Evolutionary conservation across 805 yeast genomes (phyloP), one percentile per base, ranked within the genome.

Genomic region (Helenozyma rhizophorensis): DNA sequence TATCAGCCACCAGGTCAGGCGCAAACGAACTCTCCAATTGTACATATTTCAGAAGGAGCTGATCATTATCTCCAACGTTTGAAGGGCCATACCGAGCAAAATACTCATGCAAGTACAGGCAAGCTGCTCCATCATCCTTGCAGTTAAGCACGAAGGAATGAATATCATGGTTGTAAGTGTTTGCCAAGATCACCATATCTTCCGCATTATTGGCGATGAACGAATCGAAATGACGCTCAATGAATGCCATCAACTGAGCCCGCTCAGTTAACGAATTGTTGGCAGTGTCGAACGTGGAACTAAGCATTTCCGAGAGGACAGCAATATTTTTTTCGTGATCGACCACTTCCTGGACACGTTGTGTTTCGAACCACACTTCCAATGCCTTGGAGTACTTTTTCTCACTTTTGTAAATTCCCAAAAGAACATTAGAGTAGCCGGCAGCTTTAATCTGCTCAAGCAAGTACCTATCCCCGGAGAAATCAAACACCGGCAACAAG

Each of bases 401-500:
- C 38, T 79, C 80, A 1, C 72, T 54, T 25, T 72, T 56, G 49
- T 79, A 83, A 3, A 84, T 45, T 30, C 70, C 63, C 36, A 78
- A 65, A 28, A 87, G 60, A 0, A 82, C 87, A 24, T 72, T 65
- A 47, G 65, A 69, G 49, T 75, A 83, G 10, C 71, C 68, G 1
- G 78, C 79, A 19, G 70, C 63, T 30, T 70, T 70, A 32, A 85
- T 62, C 29, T 70, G 62, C 12, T 67, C 66, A 7, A 79, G 53
- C 26, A 86, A 53, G 14, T 55, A 57, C 2, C 68, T 65, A 15
- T 73, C 60, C 45, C 76, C 69, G 1, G 70, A 59, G 0, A 90
- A 86, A 32, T 72, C 76, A 51, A 80, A 82, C 1, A 69, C 65
- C 0, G 94, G 75, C 1, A 90, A 51, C 12, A 93, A 53, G 28